Base-by-base conservation (phyloP, 208 protist species). In the Acanthamoeba triangularis region DNA sequence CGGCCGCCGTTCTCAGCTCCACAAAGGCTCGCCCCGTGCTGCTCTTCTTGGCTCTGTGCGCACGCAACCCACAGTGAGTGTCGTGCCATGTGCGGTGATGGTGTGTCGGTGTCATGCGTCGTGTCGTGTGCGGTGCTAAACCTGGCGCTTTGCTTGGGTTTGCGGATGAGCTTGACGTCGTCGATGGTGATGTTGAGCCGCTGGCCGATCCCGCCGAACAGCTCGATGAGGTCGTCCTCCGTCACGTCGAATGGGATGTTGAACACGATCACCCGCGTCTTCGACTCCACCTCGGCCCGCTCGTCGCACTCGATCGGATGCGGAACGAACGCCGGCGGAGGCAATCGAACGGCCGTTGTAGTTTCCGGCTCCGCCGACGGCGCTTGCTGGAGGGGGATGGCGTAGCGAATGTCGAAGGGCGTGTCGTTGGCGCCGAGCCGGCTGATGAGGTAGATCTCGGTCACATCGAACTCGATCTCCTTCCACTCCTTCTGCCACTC, bases 401-500 rank as follows among this genome's bases (percentile, higher is more conserved):
- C 37, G 82, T 90, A n/a, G 52, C 44, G 44, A 5, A 90, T n/a
- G 33, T 90, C 82, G 41, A 90, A 90, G 11, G 82, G 82, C 52
- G 82, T 90, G 82, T 90, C 82, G 52, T 56, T 90, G 72, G 72
- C 72, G 35, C 72, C 72, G 20, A 80, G 72, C 16, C 82, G 82
- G 52, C 82, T 90, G 82, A 90, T 90, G 82, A 90, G 54, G 49
- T 90, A 90, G 52, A 90, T 37, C 37, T 90, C 82, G 54, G 8
- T 67, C 25, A 90, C 82, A 33, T 56, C 54, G 30, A 90, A 90
- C 82, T 3, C 44, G n/a, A 90, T 30, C 41, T 56, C 52, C 47
- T 63, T 56, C 82, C 82, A 90, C 82, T 56, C 54, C 11, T 14
- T 33, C n/a, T 67, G n/a, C 52, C 44, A 90, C 10, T 90, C 33